Percentiles rank a stretch among this genome's conserved stretches.
phyloP scores from a whole-genome alignment of 116 monocot genomes.

The Thalassia testudinum region DNA sequence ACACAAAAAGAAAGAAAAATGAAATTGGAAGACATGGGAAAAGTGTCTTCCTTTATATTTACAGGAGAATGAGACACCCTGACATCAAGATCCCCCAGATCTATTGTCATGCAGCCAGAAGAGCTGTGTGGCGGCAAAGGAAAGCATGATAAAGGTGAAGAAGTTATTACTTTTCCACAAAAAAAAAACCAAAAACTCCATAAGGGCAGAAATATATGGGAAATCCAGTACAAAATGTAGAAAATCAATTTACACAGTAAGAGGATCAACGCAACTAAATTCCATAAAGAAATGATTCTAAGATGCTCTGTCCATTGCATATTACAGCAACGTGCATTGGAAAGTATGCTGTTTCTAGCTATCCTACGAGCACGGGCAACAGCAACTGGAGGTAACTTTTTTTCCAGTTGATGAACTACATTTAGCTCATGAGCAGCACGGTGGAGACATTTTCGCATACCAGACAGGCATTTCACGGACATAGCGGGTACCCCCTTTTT shows the following conservation, averaged over 20 bases:
- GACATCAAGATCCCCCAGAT: conserved; percentile 26
- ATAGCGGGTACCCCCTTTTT: background rate
- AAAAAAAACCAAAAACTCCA: conserved; percentile 1
- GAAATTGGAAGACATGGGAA: background rate
- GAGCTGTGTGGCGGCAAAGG: background rate
- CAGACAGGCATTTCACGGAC: background rate
- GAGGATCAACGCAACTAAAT: conserved; percentile 16
- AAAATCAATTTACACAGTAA: conserved; percentile 30
- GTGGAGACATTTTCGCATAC: background rate
- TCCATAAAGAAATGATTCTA: conserved; percentile 7
- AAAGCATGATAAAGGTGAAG: background rate
- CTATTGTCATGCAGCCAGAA: background rate
- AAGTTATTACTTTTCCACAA: conserved; percentile 1
- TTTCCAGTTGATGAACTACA: conserved; percentile 36
- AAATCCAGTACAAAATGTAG: conserved; percentile 15
- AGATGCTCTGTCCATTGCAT: conserved; percentile 6
- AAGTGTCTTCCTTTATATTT: background rate
- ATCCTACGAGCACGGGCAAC: conserved; percentile 53
- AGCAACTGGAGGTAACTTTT: conserved; percentile 34
- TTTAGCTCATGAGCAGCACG: conserved; percentile 16
- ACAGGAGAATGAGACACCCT: conserved; percentile 13
- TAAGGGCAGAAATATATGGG: conserved; percentile 2
- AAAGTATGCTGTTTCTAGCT: conserved; percentile 26
- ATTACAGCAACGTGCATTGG: conserved; percentile 3
- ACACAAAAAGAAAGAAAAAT: conserved; percentile 26